These are phyloP conservation scores for Leccinellum luteum DNA, from an alignment of 768 basidiomycete genomes.

Conservation along the genomic window DNA sequence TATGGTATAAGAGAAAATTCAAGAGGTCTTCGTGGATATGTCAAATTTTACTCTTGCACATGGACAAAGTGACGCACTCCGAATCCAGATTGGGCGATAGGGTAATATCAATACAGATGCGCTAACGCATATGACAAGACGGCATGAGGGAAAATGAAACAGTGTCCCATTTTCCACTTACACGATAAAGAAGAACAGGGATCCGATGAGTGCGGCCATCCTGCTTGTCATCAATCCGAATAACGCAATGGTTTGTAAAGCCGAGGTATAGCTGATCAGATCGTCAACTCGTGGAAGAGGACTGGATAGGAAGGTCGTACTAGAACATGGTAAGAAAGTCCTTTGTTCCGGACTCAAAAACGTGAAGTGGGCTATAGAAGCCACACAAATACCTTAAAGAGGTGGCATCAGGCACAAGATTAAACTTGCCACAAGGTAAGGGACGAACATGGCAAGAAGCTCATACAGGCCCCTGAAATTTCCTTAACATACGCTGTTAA, in stretches of 20 bases:
- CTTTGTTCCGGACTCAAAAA: constrained; percentile 43
- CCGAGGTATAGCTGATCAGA: constrained; percentile 29
- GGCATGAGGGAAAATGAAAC: constrained; percentile 18
- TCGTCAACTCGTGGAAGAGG: constrained; percentile 5
- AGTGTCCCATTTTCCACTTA: constrained; percentile 27
- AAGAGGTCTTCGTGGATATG: constrained; percentile 46
- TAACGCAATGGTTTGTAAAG: constrained; percentile 57
- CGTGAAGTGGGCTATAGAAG: constrained; percentile 33
- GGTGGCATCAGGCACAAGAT: constrained; percentile 9
- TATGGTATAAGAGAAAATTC: constrained; percentile 76
- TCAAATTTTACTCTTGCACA: constrained; percentile 4
- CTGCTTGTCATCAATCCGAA: constrained; percentile 70
- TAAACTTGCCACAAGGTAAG: background rate
- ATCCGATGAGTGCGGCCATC: constrained; percentile 61
- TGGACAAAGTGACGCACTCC: constrained; percentile 31
- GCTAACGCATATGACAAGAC: constrained; percentile 19
- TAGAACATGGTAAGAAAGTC: constrained; percentile 40
- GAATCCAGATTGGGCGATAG: constrained; percentile 34
- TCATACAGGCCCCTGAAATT: constrained; percentile 55
- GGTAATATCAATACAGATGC: constrained; percentile 38
- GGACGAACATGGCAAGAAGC: constrained; percentile 44
- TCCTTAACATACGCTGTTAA: constrained; percentile 11
- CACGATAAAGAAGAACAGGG: constrained; percentile 53
- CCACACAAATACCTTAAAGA: constrained; percentile 42
- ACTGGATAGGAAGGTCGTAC: constrained; percentile 13